A percentile compares a stretch with the other conserved stretches of the same genome.
These are phyloP conservation scores for Candida sanyaensis DNA, from an alignment of 1,139 yeast species.

Conservation along the genomic window DNA sequence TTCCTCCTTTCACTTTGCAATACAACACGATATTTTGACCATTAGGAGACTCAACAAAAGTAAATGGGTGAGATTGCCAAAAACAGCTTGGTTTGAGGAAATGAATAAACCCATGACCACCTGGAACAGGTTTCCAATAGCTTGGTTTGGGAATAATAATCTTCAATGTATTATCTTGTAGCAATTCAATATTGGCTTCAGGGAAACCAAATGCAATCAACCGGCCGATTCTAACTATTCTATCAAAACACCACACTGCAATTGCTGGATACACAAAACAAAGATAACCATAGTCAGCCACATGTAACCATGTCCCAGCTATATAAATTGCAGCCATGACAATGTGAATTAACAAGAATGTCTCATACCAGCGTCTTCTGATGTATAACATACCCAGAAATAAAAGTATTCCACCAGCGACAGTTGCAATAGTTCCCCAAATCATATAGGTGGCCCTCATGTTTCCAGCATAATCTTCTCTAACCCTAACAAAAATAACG, in stretches of 20 bases:
- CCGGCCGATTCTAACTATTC: constrained; percentile 38
- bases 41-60: constrained; percentile 27
- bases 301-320: constrained; percentile 46
- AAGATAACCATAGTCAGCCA: constrained; percentile 39
- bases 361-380: constrained; percentile 46
- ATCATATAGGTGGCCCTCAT: constrained; percentile 23
- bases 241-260: constrained; percentile 48
- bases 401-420: constrained; percentile 35
- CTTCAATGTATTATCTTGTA: constrained; percentile 41
- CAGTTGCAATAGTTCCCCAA: constrained; percentile 35
- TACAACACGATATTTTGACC: constrained; percentile 27
- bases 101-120: constrained; percentile 54
- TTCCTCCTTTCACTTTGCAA: constrained; percentile 39
- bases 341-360: constrained; percentile 43
- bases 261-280: constrained; percentile 39
- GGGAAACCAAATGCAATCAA: constrained; percentile 42
- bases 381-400: constrained; percentile 40
- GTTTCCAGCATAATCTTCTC: constrained; percentile 14
- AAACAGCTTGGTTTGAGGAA: constrained; percentile 40
- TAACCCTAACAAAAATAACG: constrained; percentile 11
- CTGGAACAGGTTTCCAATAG: constrained; percentile 46
- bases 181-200: constrained; percentile 31
- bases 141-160: constrained; percentile 42
- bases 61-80: constrained; percentile 49
- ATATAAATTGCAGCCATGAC: constrained; percentile 41